These are phyloP conservation scores for Rhododendron griersonianum DNA, from an alignment of 148 eudicot genomes.

Conservation along the genomic window DNA sequence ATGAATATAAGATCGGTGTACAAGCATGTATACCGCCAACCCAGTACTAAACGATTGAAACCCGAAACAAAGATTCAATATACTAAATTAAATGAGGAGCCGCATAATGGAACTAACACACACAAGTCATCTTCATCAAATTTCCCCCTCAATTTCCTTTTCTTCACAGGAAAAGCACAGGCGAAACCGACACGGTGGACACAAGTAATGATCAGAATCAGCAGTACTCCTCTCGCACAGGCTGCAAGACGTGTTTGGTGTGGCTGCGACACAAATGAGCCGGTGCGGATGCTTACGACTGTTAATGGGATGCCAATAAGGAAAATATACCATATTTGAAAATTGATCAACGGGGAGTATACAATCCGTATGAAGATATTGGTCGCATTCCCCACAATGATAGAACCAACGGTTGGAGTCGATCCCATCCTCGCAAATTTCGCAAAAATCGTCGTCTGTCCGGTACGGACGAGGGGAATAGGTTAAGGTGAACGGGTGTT, in stretches of 20 bases:
- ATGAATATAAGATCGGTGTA: too few relatives aligned
- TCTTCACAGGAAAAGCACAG: fast-evolving
- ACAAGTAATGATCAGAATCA: neutral
- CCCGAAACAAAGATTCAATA: neutral
- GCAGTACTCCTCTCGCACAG: neutral
- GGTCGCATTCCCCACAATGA: too few relatives aligned
- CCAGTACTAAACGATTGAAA: too few relatives aligned
- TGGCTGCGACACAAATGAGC: neutral
- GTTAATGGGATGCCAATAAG: neutral
- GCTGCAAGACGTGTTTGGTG: neutral
- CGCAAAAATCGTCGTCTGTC: too few relatives aligned
- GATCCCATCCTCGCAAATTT: too few relatives aligned
- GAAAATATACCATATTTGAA: neutral
- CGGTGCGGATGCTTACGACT: neutral
- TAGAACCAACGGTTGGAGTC: too few relatives aligned
- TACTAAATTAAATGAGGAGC: neutral
- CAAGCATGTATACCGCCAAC: too few relatives aligned
- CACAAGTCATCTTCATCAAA: neutral
- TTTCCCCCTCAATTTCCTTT: neutral
- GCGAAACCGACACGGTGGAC: neutral
- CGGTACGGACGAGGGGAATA: too few relatives aligned
- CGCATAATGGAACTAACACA: neutral
- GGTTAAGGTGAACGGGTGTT: too few relatives aligned
- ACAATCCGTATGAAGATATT: neutral
- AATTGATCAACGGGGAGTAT: neutral